These are phyloP conservation scores for Musa acuminata DNA, from an alignment of 176 grass and related monocot species.

Conservation along the genomic window DNA sequence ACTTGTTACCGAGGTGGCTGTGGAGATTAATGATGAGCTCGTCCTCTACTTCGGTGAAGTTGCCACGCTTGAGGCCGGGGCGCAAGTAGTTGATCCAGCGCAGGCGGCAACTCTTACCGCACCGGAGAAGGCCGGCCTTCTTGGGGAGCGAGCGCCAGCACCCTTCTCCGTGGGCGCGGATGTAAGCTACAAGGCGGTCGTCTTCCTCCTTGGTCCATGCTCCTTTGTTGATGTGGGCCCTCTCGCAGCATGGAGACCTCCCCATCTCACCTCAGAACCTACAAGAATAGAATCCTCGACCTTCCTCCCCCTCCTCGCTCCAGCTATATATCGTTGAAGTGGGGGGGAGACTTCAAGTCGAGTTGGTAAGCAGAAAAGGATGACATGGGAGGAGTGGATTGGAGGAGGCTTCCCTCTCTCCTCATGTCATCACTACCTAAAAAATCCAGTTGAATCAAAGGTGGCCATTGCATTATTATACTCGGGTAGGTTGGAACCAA, in stretches of 20 bases:
- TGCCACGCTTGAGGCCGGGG: slow-evolving; percentile 12
- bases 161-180: slow-evolving; percentile 6
- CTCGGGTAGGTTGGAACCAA: neutral
- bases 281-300: neutral
- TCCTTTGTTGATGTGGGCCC: slow-evolving; percentile 17
- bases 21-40: slow-evolving; percentile 23
- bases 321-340: neutral
- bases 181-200: slow-evolving; percentile 13
- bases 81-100: slow-evolving; percentile 23
- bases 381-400: neutral
- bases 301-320: neutral
- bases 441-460: neutral
- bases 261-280: neutral
- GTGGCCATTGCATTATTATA: neutral
- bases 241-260: slow-evolving; percentile 22
- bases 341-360: neutral
- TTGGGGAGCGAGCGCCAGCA: slow-evolving; percentile 18
- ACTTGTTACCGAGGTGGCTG: slow-evolving; percentile 18
- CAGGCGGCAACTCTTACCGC: slow-evolving; percentile 23
- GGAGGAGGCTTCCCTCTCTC: neutral
- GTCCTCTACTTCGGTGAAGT: slow-evolving; percentile 13
- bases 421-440: neutral
- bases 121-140: slow-evolving; percentile 11
- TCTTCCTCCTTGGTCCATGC: slow-evolving; percentile 26
- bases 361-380: neutral